Base-by-base conservation (phyloP, 805 yeast species). In the Starmerella bombicola region DNA sequence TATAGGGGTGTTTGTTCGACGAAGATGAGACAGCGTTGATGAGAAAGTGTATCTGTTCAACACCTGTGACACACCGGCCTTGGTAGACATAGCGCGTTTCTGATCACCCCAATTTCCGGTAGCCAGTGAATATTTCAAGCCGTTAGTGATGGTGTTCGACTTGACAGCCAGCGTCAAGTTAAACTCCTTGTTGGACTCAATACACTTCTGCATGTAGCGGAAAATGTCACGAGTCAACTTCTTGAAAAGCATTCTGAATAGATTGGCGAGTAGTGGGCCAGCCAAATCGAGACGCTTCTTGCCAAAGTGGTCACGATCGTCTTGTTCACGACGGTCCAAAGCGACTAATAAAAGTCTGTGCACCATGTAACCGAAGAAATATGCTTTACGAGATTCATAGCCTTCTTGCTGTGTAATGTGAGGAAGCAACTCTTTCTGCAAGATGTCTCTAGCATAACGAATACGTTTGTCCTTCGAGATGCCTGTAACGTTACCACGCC, bases 71-170 rank as follows among this genome's bases (percentile, higher is more conserved):
- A 93, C 99, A 74, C 99, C 99, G 5, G 98, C 99, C 63, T 95
- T 79, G 16, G 96, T 78, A 47, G 91, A 78, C 98, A 91, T 91
- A 12, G 97, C 96, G 63, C 91, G 91, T 78, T 86, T 88, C 63
- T 91, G 99, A 65, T 91, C 99, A 68, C 99, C 98, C 99, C 99
- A 91, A 68, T 91, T 91, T 71, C 99, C 99, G 13, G 99, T 91
- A 40, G 99, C 99, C 57, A 91, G 71, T 30, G 98, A 91, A 65
- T 91, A 91, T 60, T 93, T 82, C 64, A 91, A 73, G 60, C 99
- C 99, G 47, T 93, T 88, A 29, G 99, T 91, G 55, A 91, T 84
- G 3, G 97, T 91, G 53, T 86, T 86, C 15, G 96, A 84, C 67
- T 91, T 88, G 52, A 91, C 96, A 30, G 98, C 98, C 57, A 91